These are phyloP conservation scores for Lagenaria siceraria DNA, from an alignment of 306 rosid genomes.

Conservation along the genomic window DNA sequence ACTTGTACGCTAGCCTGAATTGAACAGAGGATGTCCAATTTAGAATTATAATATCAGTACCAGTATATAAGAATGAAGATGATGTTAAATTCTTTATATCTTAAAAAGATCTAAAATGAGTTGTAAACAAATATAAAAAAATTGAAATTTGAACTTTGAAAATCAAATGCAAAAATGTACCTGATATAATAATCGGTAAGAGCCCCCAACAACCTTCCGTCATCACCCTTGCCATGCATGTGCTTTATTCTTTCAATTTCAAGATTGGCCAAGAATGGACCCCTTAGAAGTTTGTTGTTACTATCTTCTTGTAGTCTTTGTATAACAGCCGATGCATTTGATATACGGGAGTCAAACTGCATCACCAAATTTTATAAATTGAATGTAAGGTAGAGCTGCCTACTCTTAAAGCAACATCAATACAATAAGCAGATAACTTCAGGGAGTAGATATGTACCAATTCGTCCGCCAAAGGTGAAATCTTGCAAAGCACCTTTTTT, in stretches of 20 bases:
- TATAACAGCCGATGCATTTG: conserved; percentile 51
- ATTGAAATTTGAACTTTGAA: background rate
- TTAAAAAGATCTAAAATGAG: background rate
- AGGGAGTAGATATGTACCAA: conserved; percentile 30
- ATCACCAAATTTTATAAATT: conserved; percentile 15
- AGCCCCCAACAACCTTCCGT: conserved; percentile 42
- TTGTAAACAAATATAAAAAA: background rate
- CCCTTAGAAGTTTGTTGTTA: conserved; percentile 32
- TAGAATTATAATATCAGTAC: background rate
- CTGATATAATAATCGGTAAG: conserved; percentile 54
- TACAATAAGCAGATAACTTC: conserved; percentile 1
- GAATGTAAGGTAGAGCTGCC: conserved; percentile 8
- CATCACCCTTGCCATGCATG: conserved; percentile 52
- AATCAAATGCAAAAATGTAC: conserved; percentile 21
- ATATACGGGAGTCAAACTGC: conserved; percentile 85
- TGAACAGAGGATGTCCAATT: background rate
- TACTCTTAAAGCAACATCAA: conserved; percentile 5
- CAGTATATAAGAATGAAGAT: background rate
- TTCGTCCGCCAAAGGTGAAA: conserved; percentile 62
- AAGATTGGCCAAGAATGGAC: conserved; percentile 72
- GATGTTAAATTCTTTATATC: background rate
- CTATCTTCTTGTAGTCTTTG: conserved; percentile 47
- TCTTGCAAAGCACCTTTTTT: conserved; percentile 46
- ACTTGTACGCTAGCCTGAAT: background rate
- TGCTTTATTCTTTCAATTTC: conserved; percentile 86